Base-by-base conservation (phyloP, 352 stramenopile species). In the Salisapilia sapeloensis region DNA sequence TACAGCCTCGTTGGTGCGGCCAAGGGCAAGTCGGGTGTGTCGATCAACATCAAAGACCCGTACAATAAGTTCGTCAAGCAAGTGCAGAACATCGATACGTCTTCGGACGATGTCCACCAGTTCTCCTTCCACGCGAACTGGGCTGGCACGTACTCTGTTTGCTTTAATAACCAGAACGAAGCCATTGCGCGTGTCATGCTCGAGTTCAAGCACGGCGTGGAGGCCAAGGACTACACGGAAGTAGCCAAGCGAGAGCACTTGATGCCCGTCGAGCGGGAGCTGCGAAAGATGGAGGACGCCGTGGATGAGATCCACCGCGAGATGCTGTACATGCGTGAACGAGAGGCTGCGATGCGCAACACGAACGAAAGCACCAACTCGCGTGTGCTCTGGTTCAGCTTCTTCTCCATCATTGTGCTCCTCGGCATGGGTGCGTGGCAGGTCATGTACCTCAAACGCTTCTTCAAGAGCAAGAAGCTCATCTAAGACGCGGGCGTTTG, bases 391-490 rank as follows among this genome's bases (percentile, higher is more conserved):
- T 92, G 74, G 77, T 92, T 92, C 50, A 90, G 70, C 46, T 86
- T 89, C 38, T 64, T 92, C 29, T 89, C 72, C 15, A 93, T 93
- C 37, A 50, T 71, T 24, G 70, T 92, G 41, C 52, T 93, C 22
- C 46, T 92, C 13, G 62, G 54, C 28, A 87, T 90, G 63, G 76
- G 78, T 15, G 54, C 85, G 24, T 92, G 71, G 65, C 78, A 93
- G 46, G 75, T 92, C 25, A 43, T 86, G 46, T 90, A 92, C 53
- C 56, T 93, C 33, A 90, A 91, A 56, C 82, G 83, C 44, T 93
- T 92, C 37, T 93, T 93, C 69, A 93, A 93, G 60, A 84, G 67
- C 56, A 90, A 90, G 51, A 93, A 93, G 51, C 63, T 93, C 42
- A 87, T 92, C 42, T 92, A 84, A n/a, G n/a, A n/a, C n/a, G n/a